Evolutionary conservation across 441 rosid species (phyloP), one percentile per base, ranked within the genome.

Genomic region (Pelargonium cotyledonis): DNA sequence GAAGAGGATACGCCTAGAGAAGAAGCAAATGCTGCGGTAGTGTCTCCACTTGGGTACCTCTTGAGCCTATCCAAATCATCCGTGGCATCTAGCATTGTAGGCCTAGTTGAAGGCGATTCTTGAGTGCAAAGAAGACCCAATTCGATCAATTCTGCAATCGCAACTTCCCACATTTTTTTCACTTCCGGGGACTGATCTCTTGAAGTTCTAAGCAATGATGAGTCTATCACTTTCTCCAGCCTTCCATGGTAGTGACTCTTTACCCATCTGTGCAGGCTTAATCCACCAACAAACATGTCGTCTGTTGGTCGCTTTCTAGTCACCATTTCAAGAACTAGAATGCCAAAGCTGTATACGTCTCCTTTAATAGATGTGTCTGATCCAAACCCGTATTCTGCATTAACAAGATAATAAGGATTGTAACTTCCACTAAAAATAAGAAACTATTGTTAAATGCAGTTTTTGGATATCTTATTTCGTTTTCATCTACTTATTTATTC

Each of bases 21-120:
- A 35, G 86, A 83, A 9, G 84, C 83, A 53, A 83, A 80, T 43
- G 85, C 84, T 15, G 67, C 73, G 31, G 83, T 80, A 2, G 82
- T 70, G 67, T 86, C 85, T 18, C 83, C 91, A 5, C 44, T 47
- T 7, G 85, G 85, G 73, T 80, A 86, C 49, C 88, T 79, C 77
- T 84, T 86, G 63, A 85, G 83, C 49, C 84, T 71, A 65, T 82
- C 78, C 73, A 84, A 70, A 75, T 86, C 86, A 69, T 81, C 85
- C 0, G 88, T 88, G 4, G 80, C 85, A 70, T 84, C 87, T 0
- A 83, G 83, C 91, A 86, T 86, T 11, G 85, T 84, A 6, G 91
- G 91, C 72, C 87, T 78, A 1, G 69, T 73, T 21, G 86, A 80
- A 14, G 86, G 88, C 2, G 80, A 73, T 11, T 83, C 87, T 67